phyloP scores from a whole-genome alignment of 352 stramenopile genomes.

The Phytopythium aichiense region DNA sequence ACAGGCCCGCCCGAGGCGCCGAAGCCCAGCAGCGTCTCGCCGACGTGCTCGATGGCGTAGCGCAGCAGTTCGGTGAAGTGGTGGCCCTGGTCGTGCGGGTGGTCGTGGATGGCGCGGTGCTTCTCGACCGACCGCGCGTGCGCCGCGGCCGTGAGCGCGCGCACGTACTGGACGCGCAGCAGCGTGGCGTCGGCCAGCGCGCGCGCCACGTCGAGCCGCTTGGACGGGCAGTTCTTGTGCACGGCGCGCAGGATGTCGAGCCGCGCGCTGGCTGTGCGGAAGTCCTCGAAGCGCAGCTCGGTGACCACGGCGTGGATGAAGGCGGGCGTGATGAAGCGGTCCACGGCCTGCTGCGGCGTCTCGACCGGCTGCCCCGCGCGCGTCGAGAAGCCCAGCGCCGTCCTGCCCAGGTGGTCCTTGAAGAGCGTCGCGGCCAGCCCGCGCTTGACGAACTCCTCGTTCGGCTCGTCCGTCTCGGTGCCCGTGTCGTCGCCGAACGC shows the following conservation, averaged over 20 bases:
- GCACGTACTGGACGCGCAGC: conserved; percentile 66
- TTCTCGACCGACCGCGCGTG: conserved; percentile 62
- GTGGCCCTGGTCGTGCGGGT: conserved; percentile 74
- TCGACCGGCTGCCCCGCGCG: conserved; percentile 19
- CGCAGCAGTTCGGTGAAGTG: conserved; percentile 78
- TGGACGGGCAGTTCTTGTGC: conserved; percentile 71
- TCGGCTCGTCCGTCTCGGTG: conserved; percentile 76
- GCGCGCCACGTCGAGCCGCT: conserved; percentile 62
- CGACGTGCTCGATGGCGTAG: conserved; percentile 79
- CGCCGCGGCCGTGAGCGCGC: conserved; percentile 35
- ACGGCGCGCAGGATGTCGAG: conserved; percentile 84
- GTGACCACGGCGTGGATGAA: conserved; percentile 81
- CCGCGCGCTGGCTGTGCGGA: conserved; percentile 73
- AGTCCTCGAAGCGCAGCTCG: conserved; percentile 82
- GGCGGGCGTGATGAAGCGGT: conserved; percentile 68
- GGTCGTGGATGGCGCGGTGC: conserved; percentile 35
- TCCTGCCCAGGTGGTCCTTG: conserved; percentile 50
- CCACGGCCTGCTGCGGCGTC: conserved; percentile 42
- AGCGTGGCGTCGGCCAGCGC: conserved; percentile 68
- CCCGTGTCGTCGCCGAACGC: conserved; percentile 72
- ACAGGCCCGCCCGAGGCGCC: conserved; percentile 13
- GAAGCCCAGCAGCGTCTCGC: conserved; percentile 39
- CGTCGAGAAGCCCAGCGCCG: conserved; percentile 10
- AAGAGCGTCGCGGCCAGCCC: conserved; percentile 73
- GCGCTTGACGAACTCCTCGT: conserved; percentile 83